phyloP scores from a whole-genome alignment of 1,284 basidiomycete genomes.

The Apiotrichum gracile region DNA sequence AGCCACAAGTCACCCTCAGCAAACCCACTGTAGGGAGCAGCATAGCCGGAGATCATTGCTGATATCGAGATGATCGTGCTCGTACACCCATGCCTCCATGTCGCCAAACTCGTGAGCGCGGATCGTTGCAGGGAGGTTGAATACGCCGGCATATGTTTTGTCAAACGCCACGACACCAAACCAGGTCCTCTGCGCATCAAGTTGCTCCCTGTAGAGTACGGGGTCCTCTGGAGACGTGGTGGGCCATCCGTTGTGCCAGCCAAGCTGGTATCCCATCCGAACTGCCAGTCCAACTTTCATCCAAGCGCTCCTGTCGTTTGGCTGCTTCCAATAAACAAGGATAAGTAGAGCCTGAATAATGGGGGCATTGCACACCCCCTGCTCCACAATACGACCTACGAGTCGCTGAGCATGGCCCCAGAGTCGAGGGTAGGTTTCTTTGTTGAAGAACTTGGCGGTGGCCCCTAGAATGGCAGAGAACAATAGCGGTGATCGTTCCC shows the following conservation, averaged over 20 bases:
- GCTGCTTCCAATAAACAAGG: slow-evolving; percentile 18
- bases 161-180: not conserved
- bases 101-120: not conserved
- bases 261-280: slow-evolving; percentile 15
- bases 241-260: slow-evolving; percentile 4
- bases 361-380: slow-evolving; percentile 4
- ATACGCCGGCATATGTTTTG: not conserved
- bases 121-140: slow-evolving; percentile 1
- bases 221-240: not conserved
- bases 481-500: slow-evolving; percentile 5
- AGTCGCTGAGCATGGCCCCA: slow-evolving; percentile 9
- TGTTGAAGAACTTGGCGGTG: slow-evolving; percentile 66
- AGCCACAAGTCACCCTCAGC: not conserved
- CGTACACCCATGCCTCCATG: slow-evolving; percentile 2
- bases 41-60: slow-evolving; percentile 1
- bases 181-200: slow-evolving; percentile 2
- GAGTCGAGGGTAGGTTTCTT: slow-evolving; percentile 40
- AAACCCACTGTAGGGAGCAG: not conserved
- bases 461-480: slow-evolving; percentile 61
- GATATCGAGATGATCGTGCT: slow-evolving; percentile 2
- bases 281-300: slow-evolving; percentile 21
- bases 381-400: slow-evolving; percentile 1
- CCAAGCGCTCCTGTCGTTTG: slow-evolving; percentile 20
- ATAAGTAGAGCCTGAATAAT: slow-evolving; percentile 15
- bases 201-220: not conserved